phyloP scores from a whole-genome alignment of 2,329 filamentous ascomycete species.

The Conoideocrella luteorostrata region DNA sequence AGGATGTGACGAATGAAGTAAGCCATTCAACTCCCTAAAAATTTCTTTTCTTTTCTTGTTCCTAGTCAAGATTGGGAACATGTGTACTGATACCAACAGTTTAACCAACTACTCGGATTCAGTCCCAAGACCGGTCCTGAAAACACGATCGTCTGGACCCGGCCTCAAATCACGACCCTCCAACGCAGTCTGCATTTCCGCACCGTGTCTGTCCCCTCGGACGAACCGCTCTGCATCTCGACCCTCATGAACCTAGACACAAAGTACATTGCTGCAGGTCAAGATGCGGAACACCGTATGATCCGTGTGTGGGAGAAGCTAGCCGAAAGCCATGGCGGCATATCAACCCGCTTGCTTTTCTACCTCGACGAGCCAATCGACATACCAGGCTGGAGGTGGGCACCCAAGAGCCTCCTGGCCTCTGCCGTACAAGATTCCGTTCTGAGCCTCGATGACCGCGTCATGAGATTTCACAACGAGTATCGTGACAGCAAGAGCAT shows the following conservation, averaged over 20 bases:
- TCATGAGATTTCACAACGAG: constrained; percentile 9
- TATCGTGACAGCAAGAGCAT: not conserved
- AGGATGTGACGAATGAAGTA: constrained; percentile 15
- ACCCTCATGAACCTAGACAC: constrained; percentile 21
- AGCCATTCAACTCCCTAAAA: no score
- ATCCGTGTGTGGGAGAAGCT: constrained; percentile 17
- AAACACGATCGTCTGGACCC: constrained; percentile 4
- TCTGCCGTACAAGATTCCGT: constrained; percentile 13
- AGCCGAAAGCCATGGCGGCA: constrained; percentile 10
- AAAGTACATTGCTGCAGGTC: constrained; percentile 8
- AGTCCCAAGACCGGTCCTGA: constrained; percentile 5
- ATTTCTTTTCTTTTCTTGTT: not conserved
- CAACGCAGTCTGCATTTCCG: constrained; percentile 21
- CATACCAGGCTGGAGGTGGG: constrained; percentile 21
- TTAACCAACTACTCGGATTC: constrained; percentile 13
- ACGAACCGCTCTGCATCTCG: constrained; percentile 24
- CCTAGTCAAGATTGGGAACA: not conserved
- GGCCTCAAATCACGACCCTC: constrained; percentile 11
- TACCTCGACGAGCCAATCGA: constrained; percentile 16
- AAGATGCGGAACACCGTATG: constrained; percentile 16
- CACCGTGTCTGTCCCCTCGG: constrained; percentile 21
- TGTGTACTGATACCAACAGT: constrained; percentile 7
- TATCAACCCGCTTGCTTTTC: constrained; percentile 17
- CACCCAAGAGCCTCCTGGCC: constrained; percentile 16
- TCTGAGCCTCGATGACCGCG: constrained; percentile 12